phyloP scores from a whole-genome alignment of 345 rosid species.

The Xanthoceras sorbifolium region DNA sequence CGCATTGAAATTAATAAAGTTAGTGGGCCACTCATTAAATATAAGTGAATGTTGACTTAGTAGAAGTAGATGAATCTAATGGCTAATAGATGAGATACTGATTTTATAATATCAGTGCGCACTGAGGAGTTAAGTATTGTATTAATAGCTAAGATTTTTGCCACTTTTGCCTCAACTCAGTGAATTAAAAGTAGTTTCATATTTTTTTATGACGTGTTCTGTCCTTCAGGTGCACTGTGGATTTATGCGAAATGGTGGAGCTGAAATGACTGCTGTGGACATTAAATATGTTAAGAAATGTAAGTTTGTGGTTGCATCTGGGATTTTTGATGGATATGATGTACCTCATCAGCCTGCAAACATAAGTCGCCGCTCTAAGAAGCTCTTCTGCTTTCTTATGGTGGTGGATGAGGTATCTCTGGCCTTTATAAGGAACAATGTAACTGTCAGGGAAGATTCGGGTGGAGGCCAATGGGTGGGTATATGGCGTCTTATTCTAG shows the following conservation, averaged over 20 bases:
- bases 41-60: too few species aligned
- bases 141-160: neutral
- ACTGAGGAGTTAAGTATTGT: too few species aligned
- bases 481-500: conserved; percentile 87
- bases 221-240: conserved; percentile 80
- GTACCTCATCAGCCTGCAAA: conserved; percentile 87
- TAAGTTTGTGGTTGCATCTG: conserved; percentile 88
- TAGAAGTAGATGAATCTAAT: too few species aligned
- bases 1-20: too few species aligned
- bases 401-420: conserved; percentile 84
- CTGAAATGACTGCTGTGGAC: conserved; percentile 77
- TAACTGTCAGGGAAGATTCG: conserved; percentile 63
- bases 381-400: conserved; percentile 92
- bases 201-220: conserved; percentile 8
- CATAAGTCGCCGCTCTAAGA: conserved; percentile 68
- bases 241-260: conserved; percentile 79
- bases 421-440: conserved; percentile 59
- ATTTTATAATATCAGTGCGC: too few species aligned
- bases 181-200: conserved; percentile 11
- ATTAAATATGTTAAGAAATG: conserved; percentile 70
- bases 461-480: conserved; percentile 87
- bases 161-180: neutral
- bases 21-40: too few species aligned
- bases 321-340: conserved; percentile 94
- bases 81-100: too few species aligned